Evolutionary conservation across 1,284 basidiomycete genomes (phyloP).

Genomic region (Ganoderma sinense): DNA sequence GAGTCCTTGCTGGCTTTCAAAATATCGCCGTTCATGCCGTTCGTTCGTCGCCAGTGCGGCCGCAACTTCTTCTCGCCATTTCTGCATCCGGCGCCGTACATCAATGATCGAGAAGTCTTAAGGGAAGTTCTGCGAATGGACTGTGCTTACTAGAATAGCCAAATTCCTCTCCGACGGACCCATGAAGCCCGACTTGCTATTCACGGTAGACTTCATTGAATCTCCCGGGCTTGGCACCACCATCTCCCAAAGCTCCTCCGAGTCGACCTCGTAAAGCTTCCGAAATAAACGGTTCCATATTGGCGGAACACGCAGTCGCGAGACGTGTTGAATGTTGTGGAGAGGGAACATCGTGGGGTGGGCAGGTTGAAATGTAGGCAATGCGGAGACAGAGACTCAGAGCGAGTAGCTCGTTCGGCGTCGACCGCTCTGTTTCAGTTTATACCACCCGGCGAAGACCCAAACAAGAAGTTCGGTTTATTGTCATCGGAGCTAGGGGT

Average conservation of each 20-base stretch:
- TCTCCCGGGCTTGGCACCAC: neutral
- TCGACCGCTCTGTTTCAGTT: neutral
- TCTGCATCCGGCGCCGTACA: neutral
- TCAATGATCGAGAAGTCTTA: neutral
- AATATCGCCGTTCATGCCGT: neutral
- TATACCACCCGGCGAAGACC: neutral
- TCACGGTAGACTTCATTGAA: neutral
- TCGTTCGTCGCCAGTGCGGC: neutral
- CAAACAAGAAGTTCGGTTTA: neutral
- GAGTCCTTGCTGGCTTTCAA: neutral
- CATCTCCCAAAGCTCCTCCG: neutral
- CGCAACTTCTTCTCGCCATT: slow-evolving; percentile 3
- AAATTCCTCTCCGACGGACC: neutral
- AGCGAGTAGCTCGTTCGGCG: neutral
- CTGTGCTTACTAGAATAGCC: neutral
- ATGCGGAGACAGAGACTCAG: neutral
- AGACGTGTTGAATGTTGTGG: neutral
- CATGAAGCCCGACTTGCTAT: neutral
- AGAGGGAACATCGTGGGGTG: neutral
- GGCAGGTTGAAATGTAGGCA: neutral
- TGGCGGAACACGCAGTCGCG: neutral
- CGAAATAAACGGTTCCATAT: neutral
- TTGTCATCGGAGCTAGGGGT: neutral
- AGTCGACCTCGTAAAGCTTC: neutral
- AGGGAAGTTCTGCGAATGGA: neutral